Conservation (phyloP, 2,329 filamentous ascomycete species). For the Diaporthe ampelina region DNA sequence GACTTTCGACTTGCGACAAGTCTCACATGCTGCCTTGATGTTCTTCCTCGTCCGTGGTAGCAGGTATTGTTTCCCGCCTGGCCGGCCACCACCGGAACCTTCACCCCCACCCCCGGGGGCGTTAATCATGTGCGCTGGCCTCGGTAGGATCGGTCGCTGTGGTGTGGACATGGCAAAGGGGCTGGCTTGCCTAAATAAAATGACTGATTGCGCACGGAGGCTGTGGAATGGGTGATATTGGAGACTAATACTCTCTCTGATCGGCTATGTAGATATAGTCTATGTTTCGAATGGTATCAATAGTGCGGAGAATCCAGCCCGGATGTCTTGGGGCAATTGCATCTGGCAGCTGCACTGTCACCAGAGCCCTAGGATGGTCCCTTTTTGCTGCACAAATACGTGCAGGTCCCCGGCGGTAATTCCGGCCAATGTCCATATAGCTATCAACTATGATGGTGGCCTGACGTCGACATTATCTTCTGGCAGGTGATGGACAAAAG, state of each 20-base stretch:
- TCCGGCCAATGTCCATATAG: not conserved
- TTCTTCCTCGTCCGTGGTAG: not conserved
- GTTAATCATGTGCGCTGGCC: not conserved
- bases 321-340: too few relatives aligned
- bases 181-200: too few relatives aligned
- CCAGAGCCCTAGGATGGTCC: not conserved
- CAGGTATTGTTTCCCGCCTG: not conserved
- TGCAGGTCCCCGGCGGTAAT: not conserved
- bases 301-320: not conserved
- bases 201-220: not conserved
- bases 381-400: not conserved
- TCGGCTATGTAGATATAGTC: not conserved
- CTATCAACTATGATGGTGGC: not conserved
- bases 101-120: not conserved
- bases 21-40: constrained; percentile 8
- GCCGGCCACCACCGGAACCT: not conserved
- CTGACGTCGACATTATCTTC: not conserved
- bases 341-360: not conserved
- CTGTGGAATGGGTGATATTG: not conserved
- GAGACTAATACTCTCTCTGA: not conserved
- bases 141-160: constrained; percentile 5
- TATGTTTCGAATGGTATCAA: not conserved
- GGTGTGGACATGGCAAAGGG: not conserved
- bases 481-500: not conserved
- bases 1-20: constrained; percentile 18